Evolutionary conservation across 352 stramenopile genomes (phyloP).

Genomic region (Pythium utonaiense): DNA sequence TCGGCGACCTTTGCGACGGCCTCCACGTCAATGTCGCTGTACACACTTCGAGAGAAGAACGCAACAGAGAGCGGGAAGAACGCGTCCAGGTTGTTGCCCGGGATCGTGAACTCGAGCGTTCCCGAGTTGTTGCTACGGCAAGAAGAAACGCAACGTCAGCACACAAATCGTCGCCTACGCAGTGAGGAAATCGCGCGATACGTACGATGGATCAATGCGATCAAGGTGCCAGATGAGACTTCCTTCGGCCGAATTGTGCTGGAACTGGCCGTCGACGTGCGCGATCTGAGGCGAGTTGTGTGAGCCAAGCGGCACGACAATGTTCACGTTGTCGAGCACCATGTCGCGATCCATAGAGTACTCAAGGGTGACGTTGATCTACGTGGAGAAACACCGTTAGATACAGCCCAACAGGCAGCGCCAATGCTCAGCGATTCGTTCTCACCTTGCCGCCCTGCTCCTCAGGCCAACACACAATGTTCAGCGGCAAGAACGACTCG

Average conservation of each 20-base stretch:
- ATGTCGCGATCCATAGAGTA: slow-evolving; percentile 87
- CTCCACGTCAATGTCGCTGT: slow-evolving; percentile 83
- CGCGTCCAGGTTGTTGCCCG: slow-evolving; percentile 70
- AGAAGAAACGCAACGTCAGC: neutral
- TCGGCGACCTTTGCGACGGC: slow-evolving; percentile 72
- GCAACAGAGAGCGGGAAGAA: slow-evolving; percentile 88
- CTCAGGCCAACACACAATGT: slow-evolving; percentile 88
- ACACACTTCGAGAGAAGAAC: slow-evolving; percentile 87
- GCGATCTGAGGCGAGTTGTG: slow-evolving; percentile 67
- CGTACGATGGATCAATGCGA: slow-evolving; percentile 69
- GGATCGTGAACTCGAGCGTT: slow-evolving; percentile 80
- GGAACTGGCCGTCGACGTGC: slow-evolving; percentile 82
- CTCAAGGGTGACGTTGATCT: slow-evolving; percentile 86
- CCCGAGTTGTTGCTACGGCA: slow-evolving; percentile 68
- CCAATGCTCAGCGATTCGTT: no score
- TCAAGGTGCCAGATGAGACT: slow-evolving; percentile 83
- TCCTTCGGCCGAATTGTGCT: slow-evolving; percentile 75
- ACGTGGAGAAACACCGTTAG: neutral
- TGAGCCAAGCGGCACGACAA: slow-evolving; percentile 73
- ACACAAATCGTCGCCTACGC: no score
- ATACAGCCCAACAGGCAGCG: neutral
- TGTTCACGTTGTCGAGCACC: slow-evolving; percentile 87
- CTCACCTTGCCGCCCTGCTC: slow-evolving; percentile 78
- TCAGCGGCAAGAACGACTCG: slow-evolving; percentile 78
- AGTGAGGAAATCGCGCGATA: slow-evolving; percentile 14